Evolutionary conservation across 2,329 filamentous ascomycete species (phyloP).

Genomic region (Trichoderma sp.): DNA sequence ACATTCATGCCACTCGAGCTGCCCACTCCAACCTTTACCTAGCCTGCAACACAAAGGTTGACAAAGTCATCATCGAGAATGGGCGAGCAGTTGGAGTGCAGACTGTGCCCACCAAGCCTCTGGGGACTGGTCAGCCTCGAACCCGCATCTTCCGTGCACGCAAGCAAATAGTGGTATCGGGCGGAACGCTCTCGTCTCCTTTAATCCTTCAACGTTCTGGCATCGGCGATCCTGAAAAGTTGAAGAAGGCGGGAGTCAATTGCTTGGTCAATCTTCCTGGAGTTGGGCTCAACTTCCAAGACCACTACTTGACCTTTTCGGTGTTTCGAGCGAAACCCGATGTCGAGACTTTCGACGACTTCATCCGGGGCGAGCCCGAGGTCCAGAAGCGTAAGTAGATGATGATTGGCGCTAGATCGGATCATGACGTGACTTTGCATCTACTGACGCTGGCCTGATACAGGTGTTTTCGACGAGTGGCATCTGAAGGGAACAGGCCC

Average conservation of each 20-base stretch:
- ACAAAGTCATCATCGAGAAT: constrained; percentile 57
- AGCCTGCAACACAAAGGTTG: constrained; percentile 39
- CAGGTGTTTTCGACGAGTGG: constrained; percentile 22
- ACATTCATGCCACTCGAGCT: constrained; percentile 38
- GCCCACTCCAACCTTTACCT: constrained; percentile 40
- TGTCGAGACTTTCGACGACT: constrained; percentile 21
- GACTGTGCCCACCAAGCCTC: constrained; percentile 50
- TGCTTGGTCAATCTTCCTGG: constrained; percentile 51
- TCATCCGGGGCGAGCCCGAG: constrained; percentile 12
- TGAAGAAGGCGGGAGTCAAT: constrained; percentile 48
- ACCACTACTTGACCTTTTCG: constrained; percentile 50
- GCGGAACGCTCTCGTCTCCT: constrained; percentile 54
- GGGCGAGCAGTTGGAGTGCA: constrained; percentile 59
- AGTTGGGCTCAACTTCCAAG: constrained; percentile 52
- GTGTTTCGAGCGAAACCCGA: constrained; percentile 18
- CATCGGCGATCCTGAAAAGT: constrained; percentile 52
- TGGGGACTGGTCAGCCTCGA: constrained; percentile 39
- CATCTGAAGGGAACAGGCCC: constrained; percentile 15
- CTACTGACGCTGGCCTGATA: constrained; percentile 50
- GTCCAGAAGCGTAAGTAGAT: constrained; percentile 30
- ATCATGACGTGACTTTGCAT: constrained; percentile 37
- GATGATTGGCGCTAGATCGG: constrained; percentile 45
- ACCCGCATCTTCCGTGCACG: constrained; percentile 49
- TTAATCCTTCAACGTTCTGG: constrained; percentile 62
- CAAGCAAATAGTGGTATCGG: constrained; percentile 55